phyloP scores from a whole-genome alignment of 345 rosid genomes.

The Conringia planisiliqua region DNA sequence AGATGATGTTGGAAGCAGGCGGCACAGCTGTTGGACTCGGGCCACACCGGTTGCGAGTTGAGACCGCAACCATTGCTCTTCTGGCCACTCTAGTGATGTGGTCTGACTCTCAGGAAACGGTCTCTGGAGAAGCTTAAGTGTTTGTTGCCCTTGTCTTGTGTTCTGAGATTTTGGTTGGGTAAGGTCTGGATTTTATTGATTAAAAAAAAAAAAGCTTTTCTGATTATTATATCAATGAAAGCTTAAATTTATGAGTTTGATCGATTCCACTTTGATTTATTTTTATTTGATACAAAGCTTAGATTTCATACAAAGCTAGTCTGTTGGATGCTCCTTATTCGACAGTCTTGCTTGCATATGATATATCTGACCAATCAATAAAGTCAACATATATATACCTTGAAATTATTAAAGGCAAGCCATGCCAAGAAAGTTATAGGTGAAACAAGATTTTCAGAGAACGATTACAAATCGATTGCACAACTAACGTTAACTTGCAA shows the following conservation, averaged over 20 bases:
- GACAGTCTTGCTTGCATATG: too few relatives aligned
- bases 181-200: background rate
- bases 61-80: slow-evolving; percentile 87
- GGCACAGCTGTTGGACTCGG: slow-evolving; percentile 77
- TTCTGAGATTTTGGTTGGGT: background rate
- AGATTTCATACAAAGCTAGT: background rate
- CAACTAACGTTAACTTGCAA: background rate
- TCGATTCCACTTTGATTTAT: background rate
- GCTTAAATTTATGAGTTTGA: background rate
- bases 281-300: background rate
- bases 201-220: background rate
- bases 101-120: slow-evolving; percentile 57
- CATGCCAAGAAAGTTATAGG: background rate
- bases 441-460: background rate
- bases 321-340: background rate
- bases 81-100: slow-evolving; percentile 76
- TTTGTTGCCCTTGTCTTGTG: background rate
- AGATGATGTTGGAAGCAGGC: slow-evolving; percentile 58
- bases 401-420: background rate
- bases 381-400: background rate
- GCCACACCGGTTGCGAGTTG: slow-evolving; percentile 77
- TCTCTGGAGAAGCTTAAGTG: background rate
- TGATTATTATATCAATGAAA: too few relatives aligned
- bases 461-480: background rate
- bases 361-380: too few relatives aligned